These are phyloP conservation scores for Ascochyta viciae-villosae DNA, from an alignment of 2,329 filamentous ascomycete genomes.

Conservation along the genomic window DNA sequence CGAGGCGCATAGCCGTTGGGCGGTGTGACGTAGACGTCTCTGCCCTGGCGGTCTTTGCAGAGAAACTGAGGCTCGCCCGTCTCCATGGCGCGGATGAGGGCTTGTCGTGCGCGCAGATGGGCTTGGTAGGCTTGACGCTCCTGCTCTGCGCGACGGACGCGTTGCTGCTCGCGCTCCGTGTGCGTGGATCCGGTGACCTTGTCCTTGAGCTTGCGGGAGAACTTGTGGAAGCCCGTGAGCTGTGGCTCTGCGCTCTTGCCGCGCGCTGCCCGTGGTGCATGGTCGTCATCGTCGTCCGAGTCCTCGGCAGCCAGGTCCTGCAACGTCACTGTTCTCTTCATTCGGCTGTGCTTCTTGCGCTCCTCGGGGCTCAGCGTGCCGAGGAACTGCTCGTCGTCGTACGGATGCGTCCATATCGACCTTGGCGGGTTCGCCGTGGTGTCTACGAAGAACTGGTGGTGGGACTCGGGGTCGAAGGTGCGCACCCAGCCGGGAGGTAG, in stretches of 20 bases:
- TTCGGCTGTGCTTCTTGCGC: constrained; percentile 54
- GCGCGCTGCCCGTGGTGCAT: constrained; percentile 12
- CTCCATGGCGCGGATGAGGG: constrained; percentile 59
- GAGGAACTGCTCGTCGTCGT: constrained; percentile 65
- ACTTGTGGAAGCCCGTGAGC: constrained; percentile 50
- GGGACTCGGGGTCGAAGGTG: constrained; percentile 60
- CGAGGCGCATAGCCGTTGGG: constrained; percentile 57
- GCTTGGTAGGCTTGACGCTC: constrained; percentile 61
- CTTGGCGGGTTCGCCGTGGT: constrained; percentile 62
- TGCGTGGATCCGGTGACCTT: constrained; percentile 65
- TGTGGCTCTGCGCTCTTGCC: constrained; percentile 19
- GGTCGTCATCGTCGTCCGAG: constrained; percentile 40
- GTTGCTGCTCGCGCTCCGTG: constrained; percentile 58
- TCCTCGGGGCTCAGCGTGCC: constrained; percentile 57
- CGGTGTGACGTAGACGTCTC: constrained; percentile 66
- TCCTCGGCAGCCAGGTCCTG: constrained; percentile 57
- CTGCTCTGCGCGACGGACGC: constrained; percentile 56
- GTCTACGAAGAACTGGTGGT: constrained; percentile 70
- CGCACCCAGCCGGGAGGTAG: constrained; percentile 65
- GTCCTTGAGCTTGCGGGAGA: constrained; percentile 66
- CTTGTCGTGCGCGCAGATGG: constrained; percentile 59
- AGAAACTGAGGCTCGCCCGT: constrained; percentile 65
- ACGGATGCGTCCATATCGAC: constrained; percentile 67
- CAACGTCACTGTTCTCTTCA: constrained; percentile 47
- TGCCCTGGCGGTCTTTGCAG: constrained; percentile 61